Conservation (phyloP, 2,329 filamentous ascomycete species). For the Curvularia eragrostidis region DNA sequence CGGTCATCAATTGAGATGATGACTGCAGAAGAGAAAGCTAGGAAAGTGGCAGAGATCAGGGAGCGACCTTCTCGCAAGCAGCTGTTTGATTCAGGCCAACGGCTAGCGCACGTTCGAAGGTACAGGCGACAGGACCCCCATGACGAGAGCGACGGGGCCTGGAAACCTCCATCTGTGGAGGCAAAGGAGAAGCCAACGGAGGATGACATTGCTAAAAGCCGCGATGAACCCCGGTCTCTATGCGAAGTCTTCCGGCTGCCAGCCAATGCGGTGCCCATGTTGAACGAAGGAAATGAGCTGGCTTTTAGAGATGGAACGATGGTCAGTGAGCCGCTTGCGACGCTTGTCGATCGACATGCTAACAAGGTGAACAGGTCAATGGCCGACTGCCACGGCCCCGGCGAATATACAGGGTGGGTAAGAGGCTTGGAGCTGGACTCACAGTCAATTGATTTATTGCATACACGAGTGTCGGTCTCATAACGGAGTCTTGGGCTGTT, state of each 20-base stretch:
- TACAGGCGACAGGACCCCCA: constrained; percentile 23
- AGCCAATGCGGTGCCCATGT: constrained; percentile 32
- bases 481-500: background rate
- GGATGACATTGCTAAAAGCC: background rate
- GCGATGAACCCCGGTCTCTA: constrained; percentile 8
- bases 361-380: constrained; percentile 24
- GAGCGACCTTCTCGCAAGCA: constrained; percentile 48
- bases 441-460: constrained; percentile 14
- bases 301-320: constrained; percentile 38
- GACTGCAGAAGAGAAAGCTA: constrained; percentile 27
- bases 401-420: constrained; percentile 32
- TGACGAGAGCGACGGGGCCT: constrained; percentile 27
- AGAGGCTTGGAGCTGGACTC: constrained; percentile 26
- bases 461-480: background rate
- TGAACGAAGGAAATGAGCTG: constrained; percentile 34
- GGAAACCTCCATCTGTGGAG: constrained; percentile 4
- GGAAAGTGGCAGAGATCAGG: constrained; percentile 36
- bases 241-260: constrained; percentile 33
- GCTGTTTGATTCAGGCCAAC: constrained; percentile 26
- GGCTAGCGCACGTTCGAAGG: constrained; percentile 26
- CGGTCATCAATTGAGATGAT: constrained; percentile 24
- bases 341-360: background rate
- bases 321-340: constrained; percentile 18
- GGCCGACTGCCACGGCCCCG: constrained; percentile 32
- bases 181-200: background rate